Conservation (phyloP, 2,329 filamentous ascomycete genomes). For the Zasmidium cellare region DNA sequence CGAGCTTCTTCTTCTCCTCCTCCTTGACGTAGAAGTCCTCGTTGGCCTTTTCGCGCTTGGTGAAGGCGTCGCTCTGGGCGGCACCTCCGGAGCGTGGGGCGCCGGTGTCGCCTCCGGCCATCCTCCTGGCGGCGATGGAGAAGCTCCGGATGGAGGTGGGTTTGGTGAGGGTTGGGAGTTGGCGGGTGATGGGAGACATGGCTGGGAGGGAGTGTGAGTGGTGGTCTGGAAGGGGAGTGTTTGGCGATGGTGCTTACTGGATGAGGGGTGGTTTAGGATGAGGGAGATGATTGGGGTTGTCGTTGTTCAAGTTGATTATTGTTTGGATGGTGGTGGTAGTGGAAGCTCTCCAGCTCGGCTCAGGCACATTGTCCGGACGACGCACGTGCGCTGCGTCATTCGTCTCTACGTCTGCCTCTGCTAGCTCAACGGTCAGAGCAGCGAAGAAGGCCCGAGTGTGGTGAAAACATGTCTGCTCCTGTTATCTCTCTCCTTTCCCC, state of each 20-base stretch:
- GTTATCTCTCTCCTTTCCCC: background rate
- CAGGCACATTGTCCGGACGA: no score
- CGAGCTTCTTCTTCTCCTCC: conserved; percentile 82
- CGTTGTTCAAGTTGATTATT: background rate
- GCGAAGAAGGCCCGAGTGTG: conserved; percentile 2
- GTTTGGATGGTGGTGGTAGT: background rate
- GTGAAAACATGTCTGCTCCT: background rate
- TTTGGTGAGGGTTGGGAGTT: conserved; percentile 39
- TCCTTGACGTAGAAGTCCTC: conserved; percentile 83
- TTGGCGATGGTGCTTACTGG: conserved; percentile 8
- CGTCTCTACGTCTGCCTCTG: no score
- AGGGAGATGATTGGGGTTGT: background rate
- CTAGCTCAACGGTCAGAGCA: background rate
- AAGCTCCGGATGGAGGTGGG: conserved; percentile 39
- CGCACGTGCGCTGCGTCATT: no score
- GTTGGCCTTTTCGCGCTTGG: conserved; percentile 81
- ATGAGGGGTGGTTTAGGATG: conserved; percentile 1
- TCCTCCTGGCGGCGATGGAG: conserved; percentile 42
- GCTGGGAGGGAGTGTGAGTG: conserved; percentile 5
- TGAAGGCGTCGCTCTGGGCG: conserved; percentile 77
- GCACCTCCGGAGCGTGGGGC: conserved; percentile 39
- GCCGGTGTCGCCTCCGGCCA: conserved; percentile 47
- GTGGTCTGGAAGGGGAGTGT: background rate
- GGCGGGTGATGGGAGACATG: conserved; percentile 38
- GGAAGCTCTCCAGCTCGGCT: conserved; percentile 3